These are phyloP conservation scores for Didymella arachidicola DNA, from an alignment of 2,329 filamentous ascomycete genomes.

Conservation along the genomic window DNA sequence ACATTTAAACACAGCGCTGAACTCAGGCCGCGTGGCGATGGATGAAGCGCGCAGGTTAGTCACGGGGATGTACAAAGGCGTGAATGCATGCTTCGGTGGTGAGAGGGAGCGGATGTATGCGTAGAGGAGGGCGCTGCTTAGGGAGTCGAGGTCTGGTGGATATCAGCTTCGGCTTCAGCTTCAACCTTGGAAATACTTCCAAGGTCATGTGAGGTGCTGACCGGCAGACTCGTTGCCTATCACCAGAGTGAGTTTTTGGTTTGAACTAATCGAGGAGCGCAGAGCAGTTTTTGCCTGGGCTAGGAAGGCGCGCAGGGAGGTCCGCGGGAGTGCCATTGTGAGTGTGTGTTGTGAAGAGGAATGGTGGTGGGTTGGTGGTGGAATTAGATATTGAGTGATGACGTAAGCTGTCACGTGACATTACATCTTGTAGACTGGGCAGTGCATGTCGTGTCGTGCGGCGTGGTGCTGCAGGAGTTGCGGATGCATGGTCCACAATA, in stretches of 20 bases:
- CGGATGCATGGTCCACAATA: background rate
- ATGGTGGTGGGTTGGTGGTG: no score
- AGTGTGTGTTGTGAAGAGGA: background rate
- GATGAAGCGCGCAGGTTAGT: constrained; percentile 74
- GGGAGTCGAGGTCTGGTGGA: constrained; percentile 76
- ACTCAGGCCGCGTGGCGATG: constrained; percentile 75
- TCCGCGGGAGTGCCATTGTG: constrained; percentile 54
- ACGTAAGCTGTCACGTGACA: constrained; percentile 19
- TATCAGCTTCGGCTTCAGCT: background rate
- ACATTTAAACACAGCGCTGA: constrained; percentile 68
- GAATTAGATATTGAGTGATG: background rate
- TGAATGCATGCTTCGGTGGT: constrained; percentile 55
- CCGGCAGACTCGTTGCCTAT: constrained; percentile 63
- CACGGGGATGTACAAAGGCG: constrained; percentile 72
- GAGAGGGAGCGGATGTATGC: constrained; percentile 75
- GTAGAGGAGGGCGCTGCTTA: constrained; percentile 75
- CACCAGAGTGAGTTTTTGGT: constrained; percentile 57
- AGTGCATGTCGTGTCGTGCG: background rate
- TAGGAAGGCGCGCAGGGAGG: constrained; percentile 57
- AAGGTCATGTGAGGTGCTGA: constrained; percentile 25
- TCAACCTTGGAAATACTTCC: background rate
- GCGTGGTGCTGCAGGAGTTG: background rate
- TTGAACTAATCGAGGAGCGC: constrained; percentile 50
- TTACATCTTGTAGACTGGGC: background rate
- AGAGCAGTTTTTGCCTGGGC: constrained; percentile 55